Conservation (phyloP, 2,329 filamentous ascomycete genomes). For the Arthroderma uncinatum region DNA sequence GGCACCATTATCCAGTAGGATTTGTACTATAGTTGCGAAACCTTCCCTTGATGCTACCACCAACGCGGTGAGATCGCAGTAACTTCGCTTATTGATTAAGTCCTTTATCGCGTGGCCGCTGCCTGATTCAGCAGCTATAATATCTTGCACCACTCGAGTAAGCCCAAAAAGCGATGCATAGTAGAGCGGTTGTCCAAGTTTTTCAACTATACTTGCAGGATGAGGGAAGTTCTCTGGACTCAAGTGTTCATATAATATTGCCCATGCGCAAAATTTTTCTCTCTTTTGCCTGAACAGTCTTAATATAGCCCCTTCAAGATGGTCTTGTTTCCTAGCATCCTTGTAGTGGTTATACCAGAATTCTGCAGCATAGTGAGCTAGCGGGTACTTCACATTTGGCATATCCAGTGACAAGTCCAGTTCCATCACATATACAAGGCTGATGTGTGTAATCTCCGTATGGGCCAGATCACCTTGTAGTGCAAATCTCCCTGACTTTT, state of each 20-base stretch:
- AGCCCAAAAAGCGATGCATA: not conserved
- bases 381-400: not conserved
- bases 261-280: too few species aligned
- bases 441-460: conserved; percentile 1
- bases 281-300: not conserved
- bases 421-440: conserved; percentile 7
- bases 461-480: not conserved
- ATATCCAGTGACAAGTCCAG: not conserved
- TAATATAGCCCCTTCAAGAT: not conserved
- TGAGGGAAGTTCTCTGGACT: too few species aligned
- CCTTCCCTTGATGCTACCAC: not conserved
- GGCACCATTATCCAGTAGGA: not conserved
- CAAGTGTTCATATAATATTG: too few species aligned
- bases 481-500: not conserved
- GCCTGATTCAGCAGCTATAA: not conserved
- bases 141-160: not conserved
- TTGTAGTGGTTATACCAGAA: conserved; percentile 2
- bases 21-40: not conserved
- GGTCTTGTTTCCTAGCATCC: not conserved
- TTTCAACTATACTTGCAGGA: too few species aligned
- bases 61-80: not conserved
- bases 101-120: not conserved
- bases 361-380: not conserved
- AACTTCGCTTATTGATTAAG: not conserved
- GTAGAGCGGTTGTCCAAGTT: too few species aligned